phyloP scores from a whole-genome alignment of 179 eudicot genomes.

The Monotropa hypopitys region DNA sequence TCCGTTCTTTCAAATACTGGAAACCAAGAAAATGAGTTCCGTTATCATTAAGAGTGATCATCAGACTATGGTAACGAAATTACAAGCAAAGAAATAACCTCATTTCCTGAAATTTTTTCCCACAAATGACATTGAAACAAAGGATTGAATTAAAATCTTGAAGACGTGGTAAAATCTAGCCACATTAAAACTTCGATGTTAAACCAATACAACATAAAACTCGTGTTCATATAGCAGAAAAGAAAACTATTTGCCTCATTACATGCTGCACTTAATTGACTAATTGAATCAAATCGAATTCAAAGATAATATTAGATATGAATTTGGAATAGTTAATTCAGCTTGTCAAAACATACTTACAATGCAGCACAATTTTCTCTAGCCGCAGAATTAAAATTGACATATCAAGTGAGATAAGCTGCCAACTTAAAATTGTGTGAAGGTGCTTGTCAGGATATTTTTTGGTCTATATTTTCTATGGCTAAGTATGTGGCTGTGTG shows the following conservation, averaged over 20 bases:
- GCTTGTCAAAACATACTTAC: not conserved
- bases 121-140: not conserved
- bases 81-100: not conserved
- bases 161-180: not conserved
- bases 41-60: not conserved
- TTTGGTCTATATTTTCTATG: too few relatives aligned
- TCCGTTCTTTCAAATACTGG: conserved; percentile 89
- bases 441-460: not conserved
- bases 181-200: not conserved
- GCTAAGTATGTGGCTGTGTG: not conserved
- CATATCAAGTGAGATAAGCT: not conserved
- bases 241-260: not conserved
- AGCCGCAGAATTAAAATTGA: not conserved
- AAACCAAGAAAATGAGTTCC: conserved; percentile 6
- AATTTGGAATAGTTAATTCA: not conserved
- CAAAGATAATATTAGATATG: not conserved
- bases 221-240: not conserved
- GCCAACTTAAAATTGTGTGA: not conserved
- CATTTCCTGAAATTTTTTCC: not conserved
- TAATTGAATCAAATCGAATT: not conserved
- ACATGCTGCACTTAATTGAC: not conserved
- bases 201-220: not conserved
- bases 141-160: not conserved
- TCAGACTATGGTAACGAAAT: not conserved
- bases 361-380: not conserved